Base-by-base conservation (phyloP, 768 basidiomycete species). In the Hygrophorus russula region DNA sequence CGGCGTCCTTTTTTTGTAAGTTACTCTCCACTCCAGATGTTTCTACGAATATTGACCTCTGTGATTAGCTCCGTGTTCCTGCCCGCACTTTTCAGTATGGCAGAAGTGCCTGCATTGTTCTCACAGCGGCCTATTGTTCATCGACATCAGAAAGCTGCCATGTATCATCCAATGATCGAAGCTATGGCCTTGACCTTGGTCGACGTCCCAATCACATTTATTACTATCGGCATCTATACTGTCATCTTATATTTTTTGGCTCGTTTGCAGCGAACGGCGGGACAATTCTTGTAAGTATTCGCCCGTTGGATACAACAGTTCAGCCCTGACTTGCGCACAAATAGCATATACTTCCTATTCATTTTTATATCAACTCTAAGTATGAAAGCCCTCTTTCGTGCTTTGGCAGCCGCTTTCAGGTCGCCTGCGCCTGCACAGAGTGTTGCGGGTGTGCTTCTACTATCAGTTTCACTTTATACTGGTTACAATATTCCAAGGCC, bases 301-400 rank as follows among this genome's bases (percentile, higher is more conserved):
- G 8, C 24, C 24, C 40, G 36, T 11, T 36, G 8, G 36, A 30
- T 14, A n/a, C 29, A 20, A 33, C 29, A 24, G 24, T n/a, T 36
- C 9, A 27, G 2, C 42, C 9, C 1, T 3, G 24, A 24, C 24
- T 24, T 24, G 24, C 24, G 7, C 24, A 3, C 24, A 7, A 24
- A 24, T 46, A 82, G 81, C 54, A 73, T 68, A 19, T 78, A 71
- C 57, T 70, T 73, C 55, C 54, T 87, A 14, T 73, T 79, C 46
- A 51, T 77, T 13, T 67, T 77, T 40, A 58, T 66, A 2, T 70
- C 78, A 46, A 69, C 78, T 27, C 41, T 87, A 17, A 61, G 78
- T 6, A 82, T 89, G 74, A 81, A 80, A 56, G 78, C 76, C 0
- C 78, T 80, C 68, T 93, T 89, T 70, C 70, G 87, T 20, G 66